Base-by-base conservation (phyloP, 208 protist genomes). In the Leishmania turanica region DNA sequence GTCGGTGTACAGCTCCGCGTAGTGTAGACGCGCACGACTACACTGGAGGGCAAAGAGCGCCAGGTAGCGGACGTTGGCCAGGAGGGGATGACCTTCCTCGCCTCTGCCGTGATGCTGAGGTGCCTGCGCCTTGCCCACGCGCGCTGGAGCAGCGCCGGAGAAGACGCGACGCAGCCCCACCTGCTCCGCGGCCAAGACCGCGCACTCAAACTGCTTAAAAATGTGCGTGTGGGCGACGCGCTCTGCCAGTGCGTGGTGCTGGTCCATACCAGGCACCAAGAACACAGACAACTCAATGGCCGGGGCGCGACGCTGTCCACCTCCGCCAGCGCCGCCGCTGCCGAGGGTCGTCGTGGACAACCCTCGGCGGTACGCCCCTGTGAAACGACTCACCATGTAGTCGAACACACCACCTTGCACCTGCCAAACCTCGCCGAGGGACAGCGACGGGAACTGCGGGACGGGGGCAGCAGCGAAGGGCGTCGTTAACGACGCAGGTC, bases 1-100 rank as follows among this genome's bases (percentile, higher is more conserved):
- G 49, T 94, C 90, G 17, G 58, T 49, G 69, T 90, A 96, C 21
- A 94, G 77, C 34, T 94, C 89, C 31, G 87, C 83, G 64, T 87
- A 94, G 53, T 82, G 77, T 21, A 85, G 73, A 0, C 77, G 77
- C 9, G 82, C 82, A 2, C 82, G 82, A 31, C 79, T 76, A 54
- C 71, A 82, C 37, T 79, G 17, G 31, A 85, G 53, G 9, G 78
- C 69, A 24, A 85, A 79, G 37, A 79, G 37, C 40, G 73, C 47
- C n/a, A 85, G 64, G 19, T 65, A 71, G 19, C 82, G 77, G 24
- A 81, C 64, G 45, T 70, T 49, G 49, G 51, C 21, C 49, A 85
- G n/a, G 24, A 69, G 47, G 9, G 56, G 62, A 51, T 81, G 82
- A 19, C 21, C 34, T 51, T 54, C 64, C 31, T 24, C 2, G 24